Conservation (phyloP, 805 yeast species). For the Debaryomyces prosopidis region DNA sequence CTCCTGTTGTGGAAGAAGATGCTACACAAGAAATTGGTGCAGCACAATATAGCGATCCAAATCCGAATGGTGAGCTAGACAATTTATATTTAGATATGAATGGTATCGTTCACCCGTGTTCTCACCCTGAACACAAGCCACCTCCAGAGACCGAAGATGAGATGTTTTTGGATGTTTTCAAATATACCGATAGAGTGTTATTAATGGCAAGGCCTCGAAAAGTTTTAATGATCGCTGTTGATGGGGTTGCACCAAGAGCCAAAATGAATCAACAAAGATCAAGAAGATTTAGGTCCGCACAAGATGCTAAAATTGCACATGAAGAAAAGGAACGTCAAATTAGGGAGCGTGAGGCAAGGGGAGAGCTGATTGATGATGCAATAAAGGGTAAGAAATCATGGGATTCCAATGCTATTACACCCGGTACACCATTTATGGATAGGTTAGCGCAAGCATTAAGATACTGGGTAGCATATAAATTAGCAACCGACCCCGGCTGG, state of each 20-base stretch:
- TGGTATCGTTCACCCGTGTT: conserved; percentile 98
- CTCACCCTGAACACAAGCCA: conserved; percentile 96
- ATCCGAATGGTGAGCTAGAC: conserved; percentile 95
- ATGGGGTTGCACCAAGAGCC: conserved; percentile 98
- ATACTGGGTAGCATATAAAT: conserved; percentile 90
- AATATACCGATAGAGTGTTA: conserved; percentile 87
- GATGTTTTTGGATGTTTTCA: conserved; percentile 91
- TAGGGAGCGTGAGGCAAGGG: conserved; percentile 59
- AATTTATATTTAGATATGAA: conserved; percentile 96
- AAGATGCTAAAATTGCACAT: conserved; percentile 79
- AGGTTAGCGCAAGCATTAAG: conserved; percentile 76
- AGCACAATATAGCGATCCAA: conserved; percentile 67
- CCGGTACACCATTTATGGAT: conserved; percentile 98
- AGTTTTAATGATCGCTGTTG: conserved; percentile 91
- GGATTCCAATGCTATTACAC: conserved; percentile 97
- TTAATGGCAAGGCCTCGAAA: conserved; percentile 95
- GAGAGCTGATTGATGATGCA: conserved; percentile 76
- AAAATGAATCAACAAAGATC: conserved; percentile 97
- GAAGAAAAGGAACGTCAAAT: conserved; percentile 65
- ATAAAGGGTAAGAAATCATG: conserved; percentile 74
- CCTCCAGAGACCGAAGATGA: conserved; percentile 95
- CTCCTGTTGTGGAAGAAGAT: conserved; percentile 83
- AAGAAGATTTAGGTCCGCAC: conserved; percentile 88
- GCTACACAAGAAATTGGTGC: conserved; percentile 64
- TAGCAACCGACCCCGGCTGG: conserved; percentile 93